Base-by-base conservation (phyloP, 2,329 filamentous ascomycete genomes). In the Fusarium sp. region DNA sequence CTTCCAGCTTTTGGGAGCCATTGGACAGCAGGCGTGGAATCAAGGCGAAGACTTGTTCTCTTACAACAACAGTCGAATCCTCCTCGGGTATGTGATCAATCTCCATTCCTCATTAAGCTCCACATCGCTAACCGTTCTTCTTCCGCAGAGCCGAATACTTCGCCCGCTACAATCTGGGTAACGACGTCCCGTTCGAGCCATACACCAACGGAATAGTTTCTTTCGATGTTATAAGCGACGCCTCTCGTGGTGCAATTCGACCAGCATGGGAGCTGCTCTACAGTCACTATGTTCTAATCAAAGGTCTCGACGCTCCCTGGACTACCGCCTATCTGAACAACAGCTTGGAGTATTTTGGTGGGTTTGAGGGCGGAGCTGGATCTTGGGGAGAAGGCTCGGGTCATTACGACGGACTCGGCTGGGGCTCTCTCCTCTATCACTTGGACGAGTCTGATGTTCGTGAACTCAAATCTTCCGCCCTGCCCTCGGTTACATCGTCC, bases 51-150 rank as follows among this genome's bases (percentile, higher is more conserved):
- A 68, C 4, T 20, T 71, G 2, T 71, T 70, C 59, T 41, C 59
- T 3, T 72, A 67, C 8, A 63, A 67, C 14, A 42, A 72, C 12
- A 72, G 62, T 12, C 69, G 65, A 2, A 72, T 72, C 4, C 68
- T 72, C 3, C 58, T 67, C 2, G 69, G 69, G 69, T 69, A 58
- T n/a, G 61, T 60, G 7, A 27, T 2, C 9, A 8, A 14, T 5
- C 4, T 37, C 16, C 4, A 25, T 40, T 37, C 0, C 3, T 10
- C 11, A 4, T 2, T 16, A 1, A 12, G 12, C 2, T 2, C 12
- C 12, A 16, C 3, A 18, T 11, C 28, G 10, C 48, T 47, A 28
- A 63, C 28, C 9, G 1, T 8, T 18, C 5, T 5, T 27, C 25
- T 27, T 27, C 25, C 25, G 1, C 25, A 71, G 69, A 14, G 68